Conservation (phyloP, 2,329 filamentous ascomycete genomes). For the Diplocarpon mali region DNA sequence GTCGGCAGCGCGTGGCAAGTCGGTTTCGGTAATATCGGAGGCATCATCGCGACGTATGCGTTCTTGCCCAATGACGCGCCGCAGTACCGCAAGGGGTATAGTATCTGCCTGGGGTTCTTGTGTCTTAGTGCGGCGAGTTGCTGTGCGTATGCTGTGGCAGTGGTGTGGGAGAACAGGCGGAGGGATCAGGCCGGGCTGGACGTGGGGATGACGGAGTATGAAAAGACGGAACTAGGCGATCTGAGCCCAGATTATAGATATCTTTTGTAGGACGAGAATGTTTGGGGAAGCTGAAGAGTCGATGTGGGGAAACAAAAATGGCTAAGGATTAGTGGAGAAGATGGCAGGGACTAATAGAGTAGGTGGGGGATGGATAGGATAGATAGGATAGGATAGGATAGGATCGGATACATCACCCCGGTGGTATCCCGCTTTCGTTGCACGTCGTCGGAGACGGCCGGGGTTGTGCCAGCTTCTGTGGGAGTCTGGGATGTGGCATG, state of each 20-base stretch:
- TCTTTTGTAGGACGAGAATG: slow-evolving; percentile 13
- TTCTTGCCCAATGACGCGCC: slow-evolving; percentile 59
- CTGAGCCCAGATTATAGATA: slow-evolving; percentile 28
- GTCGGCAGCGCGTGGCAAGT: slow-evolving; percentile 69
- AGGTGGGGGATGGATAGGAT: no score
- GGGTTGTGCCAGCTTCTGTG: no score
- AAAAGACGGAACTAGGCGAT: slow-evolving; percentile 40
- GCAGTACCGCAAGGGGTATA: slow-evolving; percentile 60
- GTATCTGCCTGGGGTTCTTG: slow-evolving; percentile 65
- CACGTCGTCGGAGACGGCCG: no score
- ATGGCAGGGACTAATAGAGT: no score
- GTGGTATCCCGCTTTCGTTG: no score
- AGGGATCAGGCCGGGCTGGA: slow-evolving; percentile 38
- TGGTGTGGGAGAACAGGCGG: slow-evolving; percentile 48
- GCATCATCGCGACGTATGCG: slow-evolving; percentile 64
- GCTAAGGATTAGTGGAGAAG: background rate
- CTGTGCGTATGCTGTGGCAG: slow-evolving; percentile 46
- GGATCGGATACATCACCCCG: no score
- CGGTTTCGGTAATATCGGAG: slow-evolving; percentile 69
- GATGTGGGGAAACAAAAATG: background rate
- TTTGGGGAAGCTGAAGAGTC: background rate
- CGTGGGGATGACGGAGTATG: slow-evolving; percentile 44
- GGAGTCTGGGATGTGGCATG: no score
- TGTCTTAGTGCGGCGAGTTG: slow-evolving; percentile 54
- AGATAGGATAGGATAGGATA: no score